Evolutionary conservation across 495 filamentous ascomycete species (phyloP).

Genomic region (Penicillium samsonianum): DNA sequence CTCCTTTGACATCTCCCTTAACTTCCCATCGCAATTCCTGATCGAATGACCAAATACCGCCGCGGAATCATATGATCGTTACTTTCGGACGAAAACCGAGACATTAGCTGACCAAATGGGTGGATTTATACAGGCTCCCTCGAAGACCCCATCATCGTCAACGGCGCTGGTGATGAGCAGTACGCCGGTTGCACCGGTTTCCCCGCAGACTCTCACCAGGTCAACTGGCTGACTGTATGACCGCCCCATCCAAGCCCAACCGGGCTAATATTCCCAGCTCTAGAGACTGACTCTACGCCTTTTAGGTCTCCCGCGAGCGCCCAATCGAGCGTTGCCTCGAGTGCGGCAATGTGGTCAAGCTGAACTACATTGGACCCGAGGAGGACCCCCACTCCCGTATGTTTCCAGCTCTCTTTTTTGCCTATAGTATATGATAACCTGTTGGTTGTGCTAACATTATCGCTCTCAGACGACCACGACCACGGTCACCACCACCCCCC

Average conservation of each 20-base stretch:
- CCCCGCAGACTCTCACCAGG: constrained; percentile 87
- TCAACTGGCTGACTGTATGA: constrained; percentile 86
- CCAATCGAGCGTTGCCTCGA: constrained; percentile 91
- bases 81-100: not conserved
- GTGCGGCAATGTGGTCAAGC: constrained; percentile 93
- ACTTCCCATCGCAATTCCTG: not conserved
- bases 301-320: constrained; percentile 81
- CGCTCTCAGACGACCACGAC: constrained; percentile 44
- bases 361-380: constrained; percentile 88
- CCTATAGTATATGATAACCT: not conserved
- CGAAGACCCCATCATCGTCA: constrained; percentile 84
- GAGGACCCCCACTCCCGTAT: constrained; percentile 63
- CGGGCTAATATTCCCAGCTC: not conserved
- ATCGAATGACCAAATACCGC: constrained; percentile 2
- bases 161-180: constrained; percentile 90
- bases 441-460: constrained; percentile 9
- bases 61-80: constrained; percentile 1
- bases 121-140: constrained; percentile 66
- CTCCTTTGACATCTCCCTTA: not conserved
- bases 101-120: constrained; percentile 12
- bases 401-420: constrained; percentile 14
- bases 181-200: constrained; percentile 94
- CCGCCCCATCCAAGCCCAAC: not conserved
- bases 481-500: constrained; percentile 54
- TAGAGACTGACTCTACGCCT: not conserved